Evolutionary conservation across 1,284 basidiomycete species (phyloP), one percentile per base, ranked within the genome.

Genomic region (Ustilago tritici): DNA sequence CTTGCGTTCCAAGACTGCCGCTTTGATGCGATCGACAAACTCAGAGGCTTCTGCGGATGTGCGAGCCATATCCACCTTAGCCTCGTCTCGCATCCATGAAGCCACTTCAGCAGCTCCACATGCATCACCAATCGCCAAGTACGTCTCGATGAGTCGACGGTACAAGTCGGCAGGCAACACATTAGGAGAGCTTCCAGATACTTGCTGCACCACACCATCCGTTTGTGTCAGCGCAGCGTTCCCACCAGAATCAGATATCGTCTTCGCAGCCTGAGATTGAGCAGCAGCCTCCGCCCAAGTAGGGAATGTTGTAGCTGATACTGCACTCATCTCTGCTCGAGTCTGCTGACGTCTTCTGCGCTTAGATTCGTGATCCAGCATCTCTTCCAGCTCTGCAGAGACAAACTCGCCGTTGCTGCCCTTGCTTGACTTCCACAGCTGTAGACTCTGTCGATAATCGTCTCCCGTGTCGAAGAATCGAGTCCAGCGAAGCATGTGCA

Each of bases 71-170:
- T 69, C 66, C 14, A 73, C 49, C 19, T 64, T 60, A n/a, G 70
- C 75, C 47, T 77, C 75, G 54, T 77, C 75, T 35, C 75, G 70
- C 75, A 77, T 77, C 75, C 75, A 77, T 8, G 64, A 69, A 36
- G 75, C 75, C 38, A 73, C 66, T 43, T 77, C 75, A 19, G 70
- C 75, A 8, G 75, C 75, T 10, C 75, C 75, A 17, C 58, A 55
- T 0, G 43, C 56, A n/a, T 77, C 75, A 3, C 63, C 75, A 3
- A 72, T 36, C 15, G 53, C 61, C 36, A 77, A 28, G 31, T 77
- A 77, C 0, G 70, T 49, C 56, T 77, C 70, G n/a, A 73, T 70
- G 17, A 77, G 17, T 8, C 66, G 62, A 19, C 70, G 54, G 40
- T 57, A 77, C 7, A 77, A 43, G 9, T 46, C 35, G 4, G 64